Evolutionary conservation across 495 filamentous ascomycete species (phyloP).

Genomic region (Glarea lozoyensis): DNA sequence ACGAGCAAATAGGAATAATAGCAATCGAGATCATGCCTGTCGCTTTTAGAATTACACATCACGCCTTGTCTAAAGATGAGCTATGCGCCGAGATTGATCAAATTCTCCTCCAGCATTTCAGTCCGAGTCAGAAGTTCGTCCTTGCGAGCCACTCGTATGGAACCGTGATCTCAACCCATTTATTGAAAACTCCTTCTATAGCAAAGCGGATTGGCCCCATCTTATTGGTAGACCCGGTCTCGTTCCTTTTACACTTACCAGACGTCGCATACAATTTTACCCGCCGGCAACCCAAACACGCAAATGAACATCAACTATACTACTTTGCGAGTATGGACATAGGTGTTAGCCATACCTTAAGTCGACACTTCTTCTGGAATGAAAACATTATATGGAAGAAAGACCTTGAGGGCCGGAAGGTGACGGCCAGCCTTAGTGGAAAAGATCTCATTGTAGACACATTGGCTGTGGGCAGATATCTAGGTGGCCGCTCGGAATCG

Average conservation of each 20-base stretch:
- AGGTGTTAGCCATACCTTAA: slow-evolving; percentile 48
- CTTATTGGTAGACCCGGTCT: slow-evolving; percentile 58
- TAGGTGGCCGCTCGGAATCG: slow-evolving; percentile 22
- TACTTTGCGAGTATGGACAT: slow-evolving; percentile 61
- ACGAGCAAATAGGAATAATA: slow-evolving; percentile 51
- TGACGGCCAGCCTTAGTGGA: slow-evolving; percentile 41
- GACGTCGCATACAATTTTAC: slow-evolving; percentile 68
- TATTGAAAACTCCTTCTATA: slow-evolving; percentile 38
- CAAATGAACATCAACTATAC: slow-evolving; percentile 57
- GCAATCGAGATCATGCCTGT: slow-evolving; percentile 57
- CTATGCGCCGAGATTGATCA: slow-evolving; percentile 40
- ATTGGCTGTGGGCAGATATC: slow-evolving; percentile 44
- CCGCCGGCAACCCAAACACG: slow-evolving; percentile 37
- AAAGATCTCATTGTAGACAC: slow-evolving; percentile 60
- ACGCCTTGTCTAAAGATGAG: slow-evolving; percentile 33
- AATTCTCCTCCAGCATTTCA: slow-evolving; percentile 43
- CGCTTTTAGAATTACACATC: slow-evolving; percentile 47
- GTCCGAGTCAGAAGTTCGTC: slow-evolving; percentile 36
- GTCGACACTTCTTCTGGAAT: slow-evolving; percentile 58
- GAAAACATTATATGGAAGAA: slow-evolving; percentile 61
- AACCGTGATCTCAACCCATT: slow-evolving; percentile 50
- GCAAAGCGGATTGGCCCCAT: slow-evolving; percentile 34
- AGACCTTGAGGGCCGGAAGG: slow-evolving; percentile 27
- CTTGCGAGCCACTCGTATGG: slow-evolving; percentile 56
- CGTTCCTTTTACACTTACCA: slow-evolving; percentile 54